These are phyloP conservation scores for Lichtheimia ornata DNA, from an alignment of 371 early-diverging fungal genomes.

Conservation along the genomic window DNA sequence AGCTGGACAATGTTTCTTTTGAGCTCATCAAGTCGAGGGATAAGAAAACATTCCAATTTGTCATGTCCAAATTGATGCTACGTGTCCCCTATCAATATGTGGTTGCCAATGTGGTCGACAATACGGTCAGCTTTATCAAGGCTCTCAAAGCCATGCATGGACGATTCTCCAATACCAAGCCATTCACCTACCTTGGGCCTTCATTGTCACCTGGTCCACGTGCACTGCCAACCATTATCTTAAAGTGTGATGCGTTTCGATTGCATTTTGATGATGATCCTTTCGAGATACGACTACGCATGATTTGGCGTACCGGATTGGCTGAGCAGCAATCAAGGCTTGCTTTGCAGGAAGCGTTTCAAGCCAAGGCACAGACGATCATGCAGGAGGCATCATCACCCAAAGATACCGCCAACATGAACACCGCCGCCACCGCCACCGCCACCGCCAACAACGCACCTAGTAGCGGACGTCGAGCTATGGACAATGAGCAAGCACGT, in stretches of 20 bases:
- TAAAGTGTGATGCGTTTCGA: conserved; percentile 28
- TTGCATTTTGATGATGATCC: conserved; percentile 57
- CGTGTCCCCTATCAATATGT: conserved; percentile 45
- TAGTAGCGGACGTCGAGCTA: conserved; percentile 2
- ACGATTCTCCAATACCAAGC: conserved; percentile 23
- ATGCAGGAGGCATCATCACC: conserved; percentile 9
- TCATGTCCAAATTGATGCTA: conserved; percentile 30
- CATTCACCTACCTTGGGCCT: conserved; percentile 37
- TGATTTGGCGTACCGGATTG: conserved; percentile 53
- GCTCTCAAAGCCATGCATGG: conserved; percentile 32
- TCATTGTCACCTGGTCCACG: conserved; percentile 24
- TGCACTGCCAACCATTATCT: conserved; percentile 25
- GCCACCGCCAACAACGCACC: conserved; percentile 3
- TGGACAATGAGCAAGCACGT: conserved; percentile 19
- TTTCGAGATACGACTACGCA: conserved; percentile 55
- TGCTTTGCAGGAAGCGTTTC: conserved; percentile 60
- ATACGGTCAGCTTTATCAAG: conserved; percentile 34
- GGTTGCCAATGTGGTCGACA: conserved; percentile 42
- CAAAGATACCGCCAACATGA: too few relatives aligned
- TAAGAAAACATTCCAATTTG: conserved; percentile 21
- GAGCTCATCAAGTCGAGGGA: conserved; percentile 22
- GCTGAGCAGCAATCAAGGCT: conserved; percentile 53
- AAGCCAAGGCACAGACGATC: conserved; percentile 51
- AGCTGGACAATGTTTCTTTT: conserved; percentile 31
- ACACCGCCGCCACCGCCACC: not conserved